Evolutionary conservation across 192 early-diverging fungal species (phyloP).

Genomic region (Obelidium mucronatum): DNA sequence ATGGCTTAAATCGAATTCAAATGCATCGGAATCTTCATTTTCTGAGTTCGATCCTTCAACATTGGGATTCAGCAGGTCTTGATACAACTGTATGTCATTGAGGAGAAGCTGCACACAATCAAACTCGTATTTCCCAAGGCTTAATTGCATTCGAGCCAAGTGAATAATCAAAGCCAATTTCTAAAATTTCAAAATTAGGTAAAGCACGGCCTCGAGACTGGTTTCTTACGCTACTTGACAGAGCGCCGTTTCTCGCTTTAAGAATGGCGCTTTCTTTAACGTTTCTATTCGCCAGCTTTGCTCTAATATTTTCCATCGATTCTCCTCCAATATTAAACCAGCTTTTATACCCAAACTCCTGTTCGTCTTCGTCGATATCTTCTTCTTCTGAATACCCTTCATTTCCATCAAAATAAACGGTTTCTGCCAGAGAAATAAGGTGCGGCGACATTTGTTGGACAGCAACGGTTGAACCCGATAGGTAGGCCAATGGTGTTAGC

Average conservation of each 20-base stretch:
- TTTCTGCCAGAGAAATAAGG: constrained; percentile 37
- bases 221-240: constrained; percentile 64
- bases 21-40: neutral
- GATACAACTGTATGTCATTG: constrained; percentile 25
- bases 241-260: constrained; percentile 61
- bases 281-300: neutral
- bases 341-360: constrained; percentile 40
- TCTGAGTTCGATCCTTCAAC: neutral
- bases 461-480: neutral
- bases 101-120: constrained; percentile 40
- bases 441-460: neutral
- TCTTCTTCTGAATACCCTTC: constrained; percentile 15
- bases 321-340: constrained; percentile 44
- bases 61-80: neutral
- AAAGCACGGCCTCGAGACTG: constrained; percentile 9
- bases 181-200: constrained; percentile 27
- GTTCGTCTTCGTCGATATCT: constrained; percentile 64
- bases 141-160: constrained; percentile 8
- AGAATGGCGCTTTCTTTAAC: constrained; percentile 42
- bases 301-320: neutral
- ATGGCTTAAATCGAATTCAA: neutral
- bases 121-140: constrained; percentile 39
- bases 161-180: constrained; percentile 6
- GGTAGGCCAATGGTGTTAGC: neutral
- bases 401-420: constrained; percentile 51